Evolutionary conservation across 169 alveolate species (phyloP), one percentile per base, ranked within the genome.

Genomic region (Plasmodium sp.): DNA sequence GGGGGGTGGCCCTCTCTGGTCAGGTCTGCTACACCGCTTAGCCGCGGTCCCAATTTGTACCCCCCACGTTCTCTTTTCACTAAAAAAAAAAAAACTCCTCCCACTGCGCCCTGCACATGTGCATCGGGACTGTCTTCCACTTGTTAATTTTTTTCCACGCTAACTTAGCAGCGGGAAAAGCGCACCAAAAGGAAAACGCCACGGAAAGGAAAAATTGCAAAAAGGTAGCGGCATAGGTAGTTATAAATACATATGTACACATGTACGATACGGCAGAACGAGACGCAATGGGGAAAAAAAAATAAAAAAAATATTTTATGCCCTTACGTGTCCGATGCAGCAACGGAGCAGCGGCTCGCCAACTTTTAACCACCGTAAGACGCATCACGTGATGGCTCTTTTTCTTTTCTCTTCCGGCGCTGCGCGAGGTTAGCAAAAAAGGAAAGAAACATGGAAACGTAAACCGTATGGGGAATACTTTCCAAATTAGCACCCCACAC

Each of bases 321-420:
- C 62, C 62, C 16, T 18, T 51, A 16, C 3, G 62, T 51, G 6
- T 22, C 27, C 6, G 62, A 14, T 51, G 62, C n/a, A 51, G 16
- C 4, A 16, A 51, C 6, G 62, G 62, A 12, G 7, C 3, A 51
- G 3, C n/a, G 77, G 31, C 39, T 18, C 43, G 14, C 22, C 43
- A 67, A 67, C 39, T 67, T 2, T 0, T 67, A 81, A 81, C 18
- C 58, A 77, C 10, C n/a, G 51, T 77, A 77, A 39, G 77, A 43
- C 31, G 36, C 73, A 12, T 48, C 56, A 72, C 7, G 22, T 16
- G 39, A 84, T 41, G 5, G 86, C 34, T 43, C 94, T 79, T 81
- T 79, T 88, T 34, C 94, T 71, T 58, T 88, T 88, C 71, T 80
- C 94, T 79, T 88, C 90, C 22, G 94, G 94, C 16, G 94, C 94